phyloP scores from a whole-genome alignment of 345 rosid species.

The Orychophragmus violaceus region DNA sequence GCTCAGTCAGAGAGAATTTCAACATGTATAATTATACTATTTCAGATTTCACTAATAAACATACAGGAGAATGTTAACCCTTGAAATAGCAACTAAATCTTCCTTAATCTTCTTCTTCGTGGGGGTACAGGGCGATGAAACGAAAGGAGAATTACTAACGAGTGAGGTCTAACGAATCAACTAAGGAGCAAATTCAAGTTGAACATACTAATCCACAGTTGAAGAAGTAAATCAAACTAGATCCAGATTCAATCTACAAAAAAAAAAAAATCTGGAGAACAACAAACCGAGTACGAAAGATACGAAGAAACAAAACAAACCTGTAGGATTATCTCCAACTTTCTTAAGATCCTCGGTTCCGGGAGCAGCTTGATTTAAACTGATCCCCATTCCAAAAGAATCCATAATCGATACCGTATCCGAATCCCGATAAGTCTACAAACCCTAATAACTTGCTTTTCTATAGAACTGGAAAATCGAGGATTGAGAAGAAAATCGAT shows the following conservation, averaged over 20 bases:
- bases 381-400: conserved; percentile 37
- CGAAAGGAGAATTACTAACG: too few relatives aligned
- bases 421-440: neutral
- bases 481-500: neutral
- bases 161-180: neutral
- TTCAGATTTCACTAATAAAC: neutral
- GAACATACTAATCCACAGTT: neutral
- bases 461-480: neutral
- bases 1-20: neutral
- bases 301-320: too few relatives aligned
- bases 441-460: conserved; percentile 3
- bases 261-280: neutral
- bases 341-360: conserved; percentile 37
- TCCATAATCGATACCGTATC: conserved; percentile 46
- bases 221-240: conserved; percentile 6
- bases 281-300: neutral
- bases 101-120: neutral
- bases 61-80: neutral
- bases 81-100: neutral
- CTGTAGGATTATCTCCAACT: conserved; percentile 46
- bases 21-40: too few relatives aligned
- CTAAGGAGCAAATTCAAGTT: conserved; percentile 7
- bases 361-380: conserved; percentile 35
- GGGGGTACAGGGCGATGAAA: neutral
- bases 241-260: conserved; percentile 4